phyloP scores from a whole-genome alignment of 2,329 filamentous ascomycete genomes.

The Penicillium frequentans region DNA sequence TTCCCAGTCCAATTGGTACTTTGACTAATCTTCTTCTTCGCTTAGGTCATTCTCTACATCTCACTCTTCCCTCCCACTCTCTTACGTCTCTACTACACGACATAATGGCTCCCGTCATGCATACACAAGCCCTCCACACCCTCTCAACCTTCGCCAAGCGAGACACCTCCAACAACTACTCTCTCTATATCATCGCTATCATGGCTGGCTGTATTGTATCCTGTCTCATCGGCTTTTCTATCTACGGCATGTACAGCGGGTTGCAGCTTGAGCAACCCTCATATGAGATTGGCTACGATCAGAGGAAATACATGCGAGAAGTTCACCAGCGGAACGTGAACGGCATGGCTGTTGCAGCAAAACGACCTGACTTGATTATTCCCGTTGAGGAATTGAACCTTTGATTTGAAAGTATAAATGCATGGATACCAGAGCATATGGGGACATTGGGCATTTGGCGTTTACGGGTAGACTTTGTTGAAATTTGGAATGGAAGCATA shows the following conservation, averaged over 20 bases:
- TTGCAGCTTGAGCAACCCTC: slow-evolving; percentile 9
- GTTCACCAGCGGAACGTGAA: slow-evolving; percentile 24
- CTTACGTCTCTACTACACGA: background rate
- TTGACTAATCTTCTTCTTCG: background rate
- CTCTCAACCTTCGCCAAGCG: slow-evolving; percentile 16
- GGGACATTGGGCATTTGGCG: background rate
- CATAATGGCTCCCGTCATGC: background rate
- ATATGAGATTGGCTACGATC: slow-evolving; percentile 22
- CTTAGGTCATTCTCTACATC: background rate
- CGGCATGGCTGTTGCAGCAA: slow-evolving; percentile 18
- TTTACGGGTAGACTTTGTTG: background rate
- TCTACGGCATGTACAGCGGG: slow-evolving; percentile 24
- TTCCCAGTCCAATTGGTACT: background rate
- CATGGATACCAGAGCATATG: background rate
- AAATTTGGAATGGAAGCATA: background rate
- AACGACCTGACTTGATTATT: slow-evolving; percentile 21
- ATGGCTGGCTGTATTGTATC: slow-evolving; percentile 29
- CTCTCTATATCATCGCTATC: slow-evolving; percentile 26
- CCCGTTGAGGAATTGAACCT: slow-evolving; percentile 12
- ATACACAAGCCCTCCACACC: background rate
- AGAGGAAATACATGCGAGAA: slow-evolving; percentile 31
- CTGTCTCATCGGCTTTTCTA: slow-evolving; percentile 19
- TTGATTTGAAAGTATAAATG: slow-evolving; percentile 3
- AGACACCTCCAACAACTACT: slow-evolving; percentile 8
- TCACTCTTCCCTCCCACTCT: background rate